Evolutionary conservation across 805 yeast species (phyloP), one percentile per base, ranked within the genome.

Genomic region (Wickerhamomyces rabaulensis): DNA sequence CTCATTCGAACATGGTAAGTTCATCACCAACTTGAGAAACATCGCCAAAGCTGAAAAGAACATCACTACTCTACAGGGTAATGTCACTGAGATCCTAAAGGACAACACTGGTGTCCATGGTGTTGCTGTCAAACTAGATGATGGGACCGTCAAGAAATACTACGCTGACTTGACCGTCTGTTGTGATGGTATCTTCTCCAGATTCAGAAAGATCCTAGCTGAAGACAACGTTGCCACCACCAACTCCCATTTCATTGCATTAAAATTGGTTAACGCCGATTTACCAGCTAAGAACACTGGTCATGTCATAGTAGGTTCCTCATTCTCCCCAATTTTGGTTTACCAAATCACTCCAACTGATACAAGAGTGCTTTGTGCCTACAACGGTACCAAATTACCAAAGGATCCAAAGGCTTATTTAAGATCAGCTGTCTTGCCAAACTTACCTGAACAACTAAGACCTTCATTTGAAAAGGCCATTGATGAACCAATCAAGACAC

Each of bases 131-230:
- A 80, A 73, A 49, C 66, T 70, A 26, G 71, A 69, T 8, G 69
- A 67, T 15, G 71, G 73, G 26, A 67, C 69, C 9, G 59, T 60
- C 21, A 68, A 70, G 46, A 65, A 71, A 7, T 81, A 74, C 68
- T 65, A 66, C 19, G 87, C 85, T 4, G 78, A 80, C 46, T 61
- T 90, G 47, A 85, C 92, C 7, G 73, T 90, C 26, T 78, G 86
- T 41, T 88, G 95, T 61, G 99, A 94, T 66, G 99, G 99, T 49
- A 91, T 92, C 47, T 89, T 88, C 61, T 91, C 97, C 48, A 90
- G 84, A 65, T 89, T 92, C 71, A 78, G 99, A 63, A 87, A 80
- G 63, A 84, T 82, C 48, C 73, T 87, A 42, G 70, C 79, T 19
- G 65, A 74, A n/a, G 71, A 74, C 27, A 78, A 79, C 54, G 74